phyloP scores from a whole-genome alignment of 768 basidiomycete species.

The Podaxis sp. region DNA sequence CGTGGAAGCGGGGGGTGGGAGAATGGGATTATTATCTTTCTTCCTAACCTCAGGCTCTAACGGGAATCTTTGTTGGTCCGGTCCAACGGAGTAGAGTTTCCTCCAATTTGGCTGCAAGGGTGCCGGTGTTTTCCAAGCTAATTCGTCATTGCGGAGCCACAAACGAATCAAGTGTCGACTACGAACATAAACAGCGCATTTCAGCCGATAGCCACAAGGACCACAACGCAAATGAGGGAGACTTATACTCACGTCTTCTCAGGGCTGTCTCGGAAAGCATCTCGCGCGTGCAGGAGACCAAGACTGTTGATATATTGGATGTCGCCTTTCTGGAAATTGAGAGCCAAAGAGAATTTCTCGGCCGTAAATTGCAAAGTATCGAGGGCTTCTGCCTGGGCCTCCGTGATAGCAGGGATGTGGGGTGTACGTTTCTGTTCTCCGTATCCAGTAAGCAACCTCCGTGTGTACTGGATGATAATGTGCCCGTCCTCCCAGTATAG shows the following conservation, averaged over 20 bases:
- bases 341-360: slow-evolving; percentile 35
- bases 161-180: slow-evolving; percentile 42
- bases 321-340: slow-evolving; percentile 46
- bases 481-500: slow-evolving; percentile 35
- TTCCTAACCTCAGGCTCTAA: slow-evolving; percentile 40
- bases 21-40: slow-evolving; percentile 20
- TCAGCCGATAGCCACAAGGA: not conserved
- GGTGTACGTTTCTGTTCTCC: slow-evolving; percentile 27
- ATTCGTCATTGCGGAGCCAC: slow-evolving; percentile 31
- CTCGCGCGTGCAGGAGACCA: slow-evolving; percentile 41
- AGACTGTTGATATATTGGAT: slow-evolving; percentile 48
- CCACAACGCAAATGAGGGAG: not conserved
- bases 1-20: not conserved
- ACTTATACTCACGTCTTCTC: slow-evolving; percentile 34
- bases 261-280: slow-evolving; percentile 36
- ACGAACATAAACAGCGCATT: not conserved
- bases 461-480: slow-evolving; percentile 42
- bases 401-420: slow-evolving; percentile 40
- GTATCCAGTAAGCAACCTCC: slow-evolving; percentile 40
- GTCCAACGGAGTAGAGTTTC: slow-evolving; percentile 25
- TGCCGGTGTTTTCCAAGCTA: slow-evolving; percentile 15
- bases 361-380: slow-evolving; percentile 33
- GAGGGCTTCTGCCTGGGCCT: slow-evolving; percentile 46
- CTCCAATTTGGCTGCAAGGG: slow-evolving; percentile 13
- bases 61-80: slow-evolving; percentile 42